Conservation (phyloP, 1,284 basidiomycete species). For the Ceratobasidium sp. region DNA sequence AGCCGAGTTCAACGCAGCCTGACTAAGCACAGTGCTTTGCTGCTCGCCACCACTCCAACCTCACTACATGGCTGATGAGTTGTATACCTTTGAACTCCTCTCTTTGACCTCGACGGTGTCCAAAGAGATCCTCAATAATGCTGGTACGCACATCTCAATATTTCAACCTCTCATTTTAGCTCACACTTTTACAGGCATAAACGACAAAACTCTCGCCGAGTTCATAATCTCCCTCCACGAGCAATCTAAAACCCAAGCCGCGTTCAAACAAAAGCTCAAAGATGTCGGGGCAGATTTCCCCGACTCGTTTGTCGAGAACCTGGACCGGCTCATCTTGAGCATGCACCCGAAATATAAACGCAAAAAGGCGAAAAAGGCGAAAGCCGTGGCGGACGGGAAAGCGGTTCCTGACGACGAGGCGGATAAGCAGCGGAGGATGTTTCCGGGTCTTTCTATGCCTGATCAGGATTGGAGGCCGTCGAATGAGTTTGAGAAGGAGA, state of each 20-base stretch:
- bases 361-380: constrained; percentile 69
- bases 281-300: constrained; percentile 89
- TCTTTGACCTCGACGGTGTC: constrained; percentile 90
- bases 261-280: constrained; percentile 87
- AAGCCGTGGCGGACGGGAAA: constrained; percentile 60
- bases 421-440: constrained; percentile 85
- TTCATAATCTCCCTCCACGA: constrained; percentile 95
- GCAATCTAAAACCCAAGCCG: constrained; percentile 77
- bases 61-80: constrained; percentile 65
- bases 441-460: constrained; percentile 89
- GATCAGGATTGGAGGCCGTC: constrained; percentile 72
- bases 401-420: constrained; percentile 65
- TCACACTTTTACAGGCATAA: constrained; percentile 67
- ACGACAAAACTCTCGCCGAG: constrained; percentile 94
- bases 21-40: constrained; percentile 1
- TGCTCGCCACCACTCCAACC: constrained; percentile 6
- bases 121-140: constrained; percentile 90
- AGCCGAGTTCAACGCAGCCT: not conserved
- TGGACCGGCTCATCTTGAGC: constrained; percentile 93
- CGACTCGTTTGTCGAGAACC: constrained; percentile 88
- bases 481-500: constrained; percentile 62
- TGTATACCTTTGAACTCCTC: constrained; percentile 91
- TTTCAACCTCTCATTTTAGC: not conserved
- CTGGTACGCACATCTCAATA: constrained; percentile 53
- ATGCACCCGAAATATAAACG: constrained; percentile 96